These are phyloP conservation scores for Pichia pseudocactophila DNA, from an alignment of 805 yeast genomes.

Conservation along the genomic window DNA sequence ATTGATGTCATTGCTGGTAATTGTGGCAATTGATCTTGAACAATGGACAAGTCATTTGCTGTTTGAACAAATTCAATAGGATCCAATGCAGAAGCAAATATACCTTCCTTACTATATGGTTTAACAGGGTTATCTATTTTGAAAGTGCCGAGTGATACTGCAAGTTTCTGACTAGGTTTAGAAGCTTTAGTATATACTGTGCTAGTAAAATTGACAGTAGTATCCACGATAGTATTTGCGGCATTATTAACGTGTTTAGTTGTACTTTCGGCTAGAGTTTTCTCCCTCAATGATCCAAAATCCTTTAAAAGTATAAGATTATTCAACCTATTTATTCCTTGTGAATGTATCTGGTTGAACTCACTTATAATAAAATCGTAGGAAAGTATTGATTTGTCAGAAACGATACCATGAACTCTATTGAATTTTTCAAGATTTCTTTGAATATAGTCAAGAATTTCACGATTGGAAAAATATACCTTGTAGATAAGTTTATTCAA, in stretches of 20 bases:
- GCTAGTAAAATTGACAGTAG: conserved; percentile 24
- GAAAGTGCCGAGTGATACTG: conserved; percentile 16
- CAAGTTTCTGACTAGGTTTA: conserved; percentile 23
- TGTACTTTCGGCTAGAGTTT: conserved; percentile 28
- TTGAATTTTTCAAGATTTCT: conserved; percentile 24
- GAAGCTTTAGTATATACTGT: conserved; percentile 26
- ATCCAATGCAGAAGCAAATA: conserved; percentile 25
- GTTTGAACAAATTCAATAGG: conserved; percentile 19
- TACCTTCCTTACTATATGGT: conserved; percentile 25
- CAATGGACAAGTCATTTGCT: not conserved
- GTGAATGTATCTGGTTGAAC: conserved; percentile 31
- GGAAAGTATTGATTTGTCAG: conserved; percentile 5
- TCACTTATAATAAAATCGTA: conserved; percentile 30
- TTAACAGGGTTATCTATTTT: conserved; percentile 30
- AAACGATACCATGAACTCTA: conserved; percentile 26
- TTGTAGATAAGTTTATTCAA: conserved; percentile 33
- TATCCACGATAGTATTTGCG: conserved; percentile 22
- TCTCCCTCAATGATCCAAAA: conserved; percentile 30
- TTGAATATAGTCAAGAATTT: conserved; percentile 27
- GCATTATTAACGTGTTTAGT: conserved; percentile 17
- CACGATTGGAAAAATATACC: conserved; percentile 31
- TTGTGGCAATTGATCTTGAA: not conserved
- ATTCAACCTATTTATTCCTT: conserved; percentile 32
- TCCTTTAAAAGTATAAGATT: conserved; percentile 30
- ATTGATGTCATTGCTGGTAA: not conserved